These are phyloP conservation scores for Tricholoma sp. DNA, from an alignment of 768 basidiomycete genomes.

Conservation along the genomic window DNA sequence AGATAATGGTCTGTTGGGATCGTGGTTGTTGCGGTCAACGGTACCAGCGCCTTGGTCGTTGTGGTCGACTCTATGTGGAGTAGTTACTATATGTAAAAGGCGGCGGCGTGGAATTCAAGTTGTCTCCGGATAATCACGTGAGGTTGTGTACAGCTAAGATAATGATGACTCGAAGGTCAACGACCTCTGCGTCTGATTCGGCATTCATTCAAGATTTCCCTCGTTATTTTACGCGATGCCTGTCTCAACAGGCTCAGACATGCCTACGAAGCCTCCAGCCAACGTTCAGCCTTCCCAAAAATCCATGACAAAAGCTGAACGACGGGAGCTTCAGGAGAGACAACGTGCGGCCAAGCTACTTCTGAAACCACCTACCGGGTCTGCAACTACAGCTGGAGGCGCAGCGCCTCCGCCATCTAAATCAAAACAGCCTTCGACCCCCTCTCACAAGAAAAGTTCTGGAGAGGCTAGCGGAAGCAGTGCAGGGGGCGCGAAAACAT, in stretches of 20 bases:
- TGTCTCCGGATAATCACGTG: conserved; percentile 11
- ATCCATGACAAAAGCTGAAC: conserved; percentile 74
- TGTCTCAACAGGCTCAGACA: conserved; percentile 25
- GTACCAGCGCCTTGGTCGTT: not conserved
- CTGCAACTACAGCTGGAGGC: conserved; percentile 16
- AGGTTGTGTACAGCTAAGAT: conserved; percentile 3
- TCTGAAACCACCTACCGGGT: conserved; percentile 28
- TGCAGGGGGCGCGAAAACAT: conserved; percentile 13
- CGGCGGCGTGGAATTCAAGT: too few species aligned
- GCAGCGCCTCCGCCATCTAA: conserved; percentile 19
- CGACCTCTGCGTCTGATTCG: not conserved
- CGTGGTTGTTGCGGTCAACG: not conserved
- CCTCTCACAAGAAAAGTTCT: conserved; percentile 28
- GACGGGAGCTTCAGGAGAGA: conserved; percentile 72
- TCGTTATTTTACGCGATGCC: conserved; percentile 21
- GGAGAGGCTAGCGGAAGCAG: conserved; percentile 22
- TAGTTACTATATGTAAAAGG: too few species aligned
- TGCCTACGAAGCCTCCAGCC: conserved; percentile 6
- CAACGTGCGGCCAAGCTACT: conserved; percentile 74
- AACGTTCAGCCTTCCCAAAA: conserved; percentile 48
- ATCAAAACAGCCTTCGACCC: conserved; percentile 23
- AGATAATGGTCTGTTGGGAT: not conserved
- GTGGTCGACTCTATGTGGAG: not conserved
- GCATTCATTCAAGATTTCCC: not conserved
- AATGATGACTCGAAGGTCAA: conserved; percentile 12